Conservation (phyloP, 345 rosid genomes). For the Salix caprea region DNA sequence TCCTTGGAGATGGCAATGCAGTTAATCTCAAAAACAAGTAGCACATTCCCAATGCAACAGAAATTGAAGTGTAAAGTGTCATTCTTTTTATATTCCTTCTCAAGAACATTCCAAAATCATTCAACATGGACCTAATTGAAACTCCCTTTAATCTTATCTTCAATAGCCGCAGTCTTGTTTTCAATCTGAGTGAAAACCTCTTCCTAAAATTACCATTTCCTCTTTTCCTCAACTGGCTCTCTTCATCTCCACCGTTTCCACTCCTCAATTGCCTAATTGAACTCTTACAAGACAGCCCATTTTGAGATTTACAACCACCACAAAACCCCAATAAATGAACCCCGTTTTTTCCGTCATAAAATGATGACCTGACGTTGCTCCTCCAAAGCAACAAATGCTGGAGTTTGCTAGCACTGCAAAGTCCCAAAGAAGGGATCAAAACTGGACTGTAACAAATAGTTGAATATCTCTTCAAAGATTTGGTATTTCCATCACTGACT, state of each 20-base stretch:
- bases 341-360: slow-evolving; percentile 24
- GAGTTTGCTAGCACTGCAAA: slow-evolving; percentile 15
- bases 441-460: slow-evolving; percentile 25
- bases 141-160: slow-evolving; percentile 45
- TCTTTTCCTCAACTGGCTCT: slow-evolving; percentile 25
- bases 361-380: slow-evolving; percentile 30
- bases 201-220: slow-evolving; percentile 30
- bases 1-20: slow-evolving; percentile 59
- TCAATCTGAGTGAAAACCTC: slow-evolving; percentile 56
- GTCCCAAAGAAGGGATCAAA: slow-evolving; percentile 20
- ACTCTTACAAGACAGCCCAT: slow-evolving; percentile 37
- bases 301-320: slow-evolving; percentile 28
- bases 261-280: slow-evolving; percentile 35
- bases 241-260: slow-evolving; percentile 32
- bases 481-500: slow-evolving; percentile 19
- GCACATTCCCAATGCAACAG: slow-evolving; percentile 56
- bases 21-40: slow-evolving; percentile 69
- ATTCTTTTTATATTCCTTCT: slow-evolving; percentile 55
- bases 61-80: slow-evolving; percentile 40
- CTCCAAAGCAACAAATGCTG: slow-evolving; percentile 30
- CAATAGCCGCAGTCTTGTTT: slow-evolving; percentile 65
- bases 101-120: slow-evolving; percentile 44
- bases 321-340: slow-evolving; percentile 26
- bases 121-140: slow-evolving; percentile 43
- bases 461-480: slow-evolving; percentile 24